Evolutionary conservation across 345 rosid species (phyloP).

Genomic region (Dimocarpus longan): DNA sequence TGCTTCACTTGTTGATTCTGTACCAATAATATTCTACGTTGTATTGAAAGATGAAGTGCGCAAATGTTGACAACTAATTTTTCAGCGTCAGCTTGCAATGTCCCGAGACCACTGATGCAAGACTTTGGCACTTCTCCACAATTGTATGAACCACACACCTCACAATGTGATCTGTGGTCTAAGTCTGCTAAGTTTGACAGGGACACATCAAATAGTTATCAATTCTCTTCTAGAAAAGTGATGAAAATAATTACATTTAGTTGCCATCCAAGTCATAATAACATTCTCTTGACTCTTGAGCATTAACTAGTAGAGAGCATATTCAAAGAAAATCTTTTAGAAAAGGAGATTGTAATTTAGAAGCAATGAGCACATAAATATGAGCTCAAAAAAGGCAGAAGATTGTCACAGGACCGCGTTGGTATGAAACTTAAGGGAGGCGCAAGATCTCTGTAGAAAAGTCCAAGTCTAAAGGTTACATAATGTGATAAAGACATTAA

Average conservation of each 20-base stretch:
- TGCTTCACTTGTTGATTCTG: too few species aligned
- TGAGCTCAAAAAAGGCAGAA: slow-evolving; percentile 1
- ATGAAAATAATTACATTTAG: neutral
- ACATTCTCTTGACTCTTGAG: neutral
- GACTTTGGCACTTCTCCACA: neutral
- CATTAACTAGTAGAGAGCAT: neutral
- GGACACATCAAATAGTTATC: neutral
- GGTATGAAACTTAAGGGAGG: neutral
- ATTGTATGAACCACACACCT: neutral
- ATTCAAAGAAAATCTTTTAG: neutral
- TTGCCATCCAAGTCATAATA: neutral
- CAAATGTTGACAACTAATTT: too few species aligned
- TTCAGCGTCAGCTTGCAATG: too few species aligned
- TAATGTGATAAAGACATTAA: neutral
- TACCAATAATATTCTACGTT: too few species aligned
- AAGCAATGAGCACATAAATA: neutral
- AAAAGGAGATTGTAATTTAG: neutral
- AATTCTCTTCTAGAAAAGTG: neutral
- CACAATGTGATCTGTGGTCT: neutral
- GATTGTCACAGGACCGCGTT: neutral
- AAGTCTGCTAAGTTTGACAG: neutral
- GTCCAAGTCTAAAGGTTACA: neutral
- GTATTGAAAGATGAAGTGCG: too few species aligned
- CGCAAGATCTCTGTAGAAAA: neutral
- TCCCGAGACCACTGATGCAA: neutral